Evolutionary conservation across 305 asterid genomes (phyloP).

Genomic region (Solanum hybrid): DNA sequence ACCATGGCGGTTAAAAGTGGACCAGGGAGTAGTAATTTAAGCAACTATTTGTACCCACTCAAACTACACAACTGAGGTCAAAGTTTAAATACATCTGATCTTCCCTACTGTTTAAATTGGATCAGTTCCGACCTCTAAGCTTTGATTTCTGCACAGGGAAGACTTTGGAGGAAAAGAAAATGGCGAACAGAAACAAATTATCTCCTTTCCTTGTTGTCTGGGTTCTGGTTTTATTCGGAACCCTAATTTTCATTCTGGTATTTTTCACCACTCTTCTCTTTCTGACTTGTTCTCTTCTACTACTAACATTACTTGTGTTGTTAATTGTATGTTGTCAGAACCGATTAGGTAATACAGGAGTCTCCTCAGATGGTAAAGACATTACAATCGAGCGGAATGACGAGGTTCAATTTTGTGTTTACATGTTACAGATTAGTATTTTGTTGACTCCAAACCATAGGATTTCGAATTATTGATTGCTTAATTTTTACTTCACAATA

Average conservation of each 20-base stretch:
- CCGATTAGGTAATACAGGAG: constrained; percentile 48
- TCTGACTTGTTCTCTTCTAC: background rate
- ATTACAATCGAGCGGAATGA: constrained; percentile 15
- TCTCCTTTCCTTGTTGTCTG: constrained; percentile 42
- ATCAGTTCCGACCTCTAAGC: background rate
- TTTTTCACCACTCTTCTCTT: background rate
- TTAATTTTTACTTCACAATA: background rate
- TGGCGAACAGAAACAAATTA: constrained; percentile 30
- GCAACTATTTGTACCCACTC: background rate
- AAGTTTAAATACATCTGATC: background rate
- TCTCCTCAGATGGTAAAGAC: constrained; percentile 20
- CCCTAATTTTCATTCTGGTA: constrained; percentile 71
- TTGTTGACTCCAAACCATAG: background rate
- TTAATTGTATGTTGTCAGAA: constrained; percentile 30
- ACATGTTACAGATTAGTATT: background rate
- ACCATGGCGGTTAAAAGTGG: too few species aligned
- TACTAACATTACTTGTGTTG: background rate
- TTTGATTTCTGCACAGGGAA: too few species aligned
- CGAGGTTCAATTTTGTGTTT: constrained; percentile 28
- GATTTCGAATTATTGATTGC: background rate
- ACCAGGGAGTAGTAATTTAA: too few species aligned
- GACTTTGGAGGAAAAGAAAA: background rate
- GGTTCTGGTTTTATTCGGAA: constrained; percentile 61
- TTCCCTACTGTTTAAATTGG: background rate
- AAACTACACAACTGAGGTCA: background rate